phyloP scores from a whole-genome alignment of 2,329 filamentous ascomycete species.

The Ophiostoma ulmi region DNA sequence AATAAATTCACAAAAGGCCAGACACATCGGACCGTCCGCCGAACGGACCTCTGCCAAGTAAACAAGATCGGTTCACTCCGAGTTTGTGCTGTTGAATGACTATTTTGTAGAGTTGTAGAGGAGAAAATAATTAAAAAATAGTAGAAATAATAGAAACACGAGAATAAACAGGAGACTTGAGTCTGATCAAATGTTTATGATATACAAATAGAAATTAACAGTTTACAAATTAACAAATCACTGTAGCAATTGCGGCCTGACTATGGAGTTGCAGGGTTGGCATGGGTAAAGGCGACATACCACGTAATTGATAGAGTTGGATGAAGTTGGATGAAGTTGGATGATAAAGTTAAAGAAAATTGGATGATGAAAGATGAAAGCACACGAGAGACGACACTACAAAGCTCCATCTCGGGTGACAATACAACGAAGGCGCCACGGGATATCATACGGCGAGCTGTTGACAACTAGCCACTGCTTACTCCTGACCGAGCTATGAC shows the following conservation, averaged over 20 bases:
- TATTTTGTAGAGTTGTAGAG: background rate
- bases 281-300: background rate
- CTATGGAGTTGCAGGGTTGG: conserved; percentile 1
- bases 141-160: background rate
- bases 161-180: background rate
- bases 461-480: background rate
- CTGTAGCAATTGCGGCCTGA: background rate
- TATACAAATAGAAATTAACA: too few species aligned
- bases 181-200: too few species aligned
- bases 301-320: background rate
- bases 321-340: background rate
- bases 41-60: background rate
- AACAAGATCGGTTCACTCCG: background rate
- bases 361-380: background rate
- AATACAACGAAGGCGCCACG: conserved; percentile 1
- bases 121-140: background rate
- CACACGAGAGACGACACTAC: background rate
- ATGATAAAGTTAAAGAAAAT: background rate
- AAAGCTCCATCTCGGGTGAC: background rate
- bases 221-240: background rate
- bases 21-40: background rate
- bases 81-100: background rate
- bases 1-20: background rate
- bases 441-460: background rate
- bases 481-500: background rate